Base-by-base conservation (phyloP, 2,329 filamentous ascomycete species). In the Epichloe coenophiala region DNA sequence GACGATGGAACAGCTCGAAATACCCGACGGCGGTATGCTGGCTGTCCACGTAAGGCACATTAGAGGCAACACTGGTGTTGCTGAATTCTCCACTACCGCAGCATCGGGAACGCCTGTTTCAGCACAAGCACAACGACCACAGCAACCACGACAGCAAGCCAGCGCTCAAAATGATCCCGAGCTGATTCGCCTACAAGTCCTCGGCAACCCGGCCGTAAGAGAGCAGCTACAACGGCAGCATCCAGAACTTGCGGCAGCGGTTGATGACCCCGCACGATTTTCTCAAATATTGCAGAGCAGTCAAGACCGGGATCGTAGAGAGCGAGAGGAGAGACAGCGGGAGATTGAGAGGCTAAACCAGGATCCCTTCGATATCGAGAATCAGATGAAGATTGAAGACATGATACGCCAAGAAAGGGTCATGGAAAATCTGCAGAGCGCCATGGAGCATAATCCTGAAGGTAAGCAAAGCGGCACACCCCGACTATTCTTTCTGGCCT, bases 401-500 rank as follows among this genome's bases (percentile, higher is more conserved):
- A 94, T 97, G 68, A 98, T 98, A 63, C 83, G 93, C 50, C 87
- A 96, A 68, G 87, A 97, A 69, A 78, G 84, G 15, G 91, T 98
- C 44, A 89, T 91, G 67, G 89, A 96, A 70, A 98, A 98, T 62
- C 68, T 97, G 53, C 89, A 97, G 63, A 93, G 90, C 68, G 93
- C 93, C 41, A 91, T 96, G 77, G 91, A 97, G 69, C 84, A 97
- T 69, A 95, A 94, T 61, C 93, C 93, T 0, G 93, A 97, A 78
- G 91, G 91, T 94, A 70, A 60, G 77, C 40, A 47, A 23, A 39
- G 31, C 11, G 12, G 13, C 13, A 31, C 38, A 12, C 13, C 11
- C 17, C 39, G 7, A n/a, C 35, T 37, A 38, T 46, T 27, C 13
- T 35, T 46, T 19, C 45, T 27, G 35, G 33, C 15, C 3, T 5